These are phyloP conservation scores for Lactifluus volemus DNA, from an alignment of 768 basidiomycete species.

Conservation along the genomic window DNA sequence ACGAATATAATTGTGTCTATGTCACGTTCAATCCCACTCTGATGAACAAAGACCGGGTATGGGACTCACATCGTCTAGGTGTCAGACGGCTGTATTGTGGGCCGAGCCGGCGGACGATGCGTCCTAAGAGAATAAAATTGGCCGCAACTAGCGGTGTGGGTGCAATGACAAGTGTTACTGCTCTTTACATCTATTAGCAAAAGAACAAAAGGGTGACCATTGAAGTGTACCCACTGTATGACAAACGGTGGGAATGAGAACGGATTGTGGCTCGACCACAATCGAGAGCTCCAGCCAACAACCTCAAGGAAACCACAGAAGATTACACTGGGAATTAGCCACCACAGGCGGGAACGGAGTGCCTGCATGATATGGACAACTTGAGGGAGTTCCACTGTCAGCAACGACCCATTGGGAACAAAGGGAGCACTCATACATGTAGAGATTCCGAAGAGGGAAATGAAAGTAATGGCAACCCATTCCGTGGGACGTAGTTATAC, in stretches of 20 bases:
- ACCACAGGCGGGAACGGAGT: constrained; percentile 27
- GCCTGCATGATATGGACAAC: constrained; percentile 8
- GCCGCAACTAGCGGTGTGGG: constrained; percentile 19
- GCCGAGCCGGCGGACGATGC: constrained; percentile 15
- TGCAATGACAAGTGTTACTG: constrained; percentile 7
- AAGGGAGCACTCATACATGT: constrained; percentile 22
- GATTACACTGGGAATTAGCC: constrained; percentile 15
- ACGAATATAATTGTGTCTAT: constrained; percentile 14
- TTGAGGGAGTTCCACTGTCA: not conserved
- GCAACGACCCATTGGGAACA: not conserved
- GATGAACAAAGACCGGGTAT: not conserved
- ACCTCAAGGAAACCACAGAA: constrained; percentile 1
- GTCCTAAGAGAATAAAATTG: constrained; percentile 18
- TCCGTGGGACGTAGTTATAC: constrained; percentile 32
- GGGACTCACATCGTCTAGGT: constrained; percentile 12
- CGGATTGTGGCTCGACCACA: constrained; percentile 17
- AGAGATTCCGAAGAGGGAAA: constrained; percentile 26
- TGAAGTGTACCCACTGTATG: constrained; percentile 10
- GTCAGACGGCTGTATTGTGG: constrained; percentile 11
- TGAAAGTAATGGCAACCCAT: constrained; percentile 30
- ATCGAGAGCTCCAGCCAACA: constrained; percentile 11
- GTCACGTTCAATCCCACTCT: not conserved
- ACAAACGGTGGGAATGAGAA: constrained; percentile 3
- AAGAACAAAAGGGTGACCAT: not conserved
- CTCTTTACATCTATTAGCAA: not conserved